Evolutionary conservation across 2,329 filamentous ascomycete genomes (phyloP).

Genomic region (Torrubiellomyces zombiae): DNA sequence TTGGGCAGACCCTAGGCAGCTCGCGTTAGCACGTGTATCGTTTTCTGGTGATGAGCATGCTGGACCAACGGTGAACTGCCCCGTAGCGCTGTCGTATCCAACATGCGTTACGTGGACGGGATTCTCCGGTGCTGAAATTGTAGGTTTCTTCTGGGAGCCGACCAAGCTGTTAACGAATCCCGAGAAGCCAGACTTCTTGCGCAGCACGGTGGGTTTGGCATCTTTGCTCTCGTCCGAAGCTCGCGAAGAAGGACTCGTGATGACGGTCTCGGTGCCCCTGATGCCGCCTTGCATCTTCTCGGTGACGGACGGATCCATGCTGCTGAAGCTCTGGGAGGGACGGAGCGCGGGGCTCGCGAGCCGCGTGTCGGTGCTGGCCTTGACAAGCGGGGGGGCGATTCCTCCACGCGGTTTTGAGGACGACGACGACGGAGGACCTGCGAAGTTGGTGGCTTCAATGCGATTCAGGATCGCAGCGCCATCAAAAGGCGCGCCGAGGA

Average conservation of each 20-base stretch:
- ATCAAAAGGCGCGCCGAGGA: constrained; percentile 51
- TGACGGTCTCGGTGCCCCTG: constrained; percentile 23
- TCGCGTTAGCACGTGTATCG: constrained; percentile 6
- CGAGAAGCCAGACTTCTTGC: constrained; percentile 81
- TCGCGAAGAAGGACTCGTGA: constrained; percentile 48
- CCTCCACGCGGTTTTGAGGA: constrained; percentile 14
- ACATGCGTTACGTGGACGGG: constrained; percentile 97
- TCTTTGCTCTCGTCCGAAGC: constrained; percentile 65
- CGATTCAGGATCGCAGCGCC: constrained; percentile 43
- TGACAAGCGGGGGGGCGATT: constrained; percentile 19
- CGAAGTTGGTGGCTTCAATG: constrained; percentile 34
- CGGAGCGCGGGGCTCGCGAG: constrained; percentile 37
- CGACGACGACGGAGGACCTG: constrained; percentile 15
- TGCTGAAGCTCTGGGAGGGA: constrained; percentile 40
- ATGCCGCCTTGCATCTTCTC: constrained; percentile 18
- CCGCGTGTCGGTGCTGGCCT: constrained; percentile 37
- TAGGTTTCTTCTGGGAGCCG: constrained; percentile 72
- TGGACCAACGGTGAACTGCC: constrained; percentile 74
- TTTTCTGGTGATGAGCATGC: constrained; percentile 2
- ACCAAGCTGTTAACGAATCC: constrained; percentile 73
- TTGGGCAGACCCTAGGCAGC: constrained; percentile 71
- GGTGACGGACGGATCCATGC: constrained; percentile 21
- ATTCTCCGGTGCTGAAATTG: constrained; percentile 96
- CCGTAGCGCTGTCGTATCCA: constrained; percentile 88
- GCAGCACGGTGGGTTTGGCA: constrained; percentile 40